Conservation (phyloP, 2,329 filamentous ascomycete species). For the Aureobasidium musti region DNA sequence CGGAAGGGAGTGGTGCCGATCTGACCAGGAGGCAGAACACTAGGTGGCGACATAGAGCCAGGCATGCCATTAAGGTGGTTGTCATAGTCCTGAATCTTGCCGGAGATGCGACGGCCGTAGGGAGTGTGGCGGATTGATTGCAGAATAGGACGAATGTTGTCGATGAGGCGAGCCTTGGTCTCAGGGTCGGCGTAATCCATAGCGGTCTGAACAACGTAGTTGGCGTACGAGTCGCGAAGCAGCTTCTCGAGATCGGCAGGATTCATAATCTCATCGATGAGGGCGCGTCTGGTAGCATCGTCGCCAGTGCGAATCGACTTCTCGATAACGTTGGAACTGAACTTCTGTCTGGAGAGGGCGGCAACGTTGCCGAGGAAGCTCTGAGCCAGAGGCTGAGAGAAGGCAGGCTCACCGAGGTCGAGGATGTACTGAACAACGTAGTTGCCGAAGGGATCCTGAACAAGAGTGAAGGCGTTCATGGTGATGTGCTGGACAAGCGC, state of each 20-base stretch:
- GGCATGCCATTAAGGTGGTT: slow-evolving; percentile 15
- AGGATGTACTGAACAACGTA: slow-evolving; percentile 99
- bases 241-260: slow-evolving; percentile 81
- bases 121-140: slow-evolving; percentile 85
- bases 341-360: slow-evolving; percentile 88
- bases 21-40: slow-evolving; percentile 25
- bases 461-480: slow-evolving; percentile 78
- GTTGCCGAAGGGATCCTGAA: slow-evolving; percentile 97
- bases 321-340: slow-evolving; percentile 98
- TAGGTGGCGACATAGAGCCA: slow-evolving; percentile 14
- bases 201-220: slow-evolving; percentile 97
- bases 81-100: slow-evolving; percentile 71
- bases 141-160: slow-evolving; percentile 81
- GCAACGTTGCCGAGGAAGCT: slow-evolving; percentile 74
- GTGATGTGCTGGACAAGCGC: slow-evolving; percentile 87
- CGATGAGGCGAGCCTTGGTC: slow-evolving; percentile 74
- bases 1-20: slow-evolving; percentile 7
- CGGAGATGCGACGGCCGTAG: slow-evolving; percentile 89
- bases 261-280: slow-evolving; percentile 78
- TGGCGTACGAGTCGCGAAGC: slow-evolving; percentile 89
- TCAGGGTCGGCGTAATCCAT: slow-evolving; percentile 77
- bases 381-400: slow-evolving; percentile 84
- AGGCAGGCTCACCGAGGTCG: slow-evolving; percentile 81
- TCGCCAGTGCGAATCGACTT: slow-evolving; percentile 83
- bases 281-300: slow-evolving; percentile 70